phyloP scores from a whole-genome alignment of 1,284 basidiomycete species.

The Cryptococcus hybrid region DNA sequence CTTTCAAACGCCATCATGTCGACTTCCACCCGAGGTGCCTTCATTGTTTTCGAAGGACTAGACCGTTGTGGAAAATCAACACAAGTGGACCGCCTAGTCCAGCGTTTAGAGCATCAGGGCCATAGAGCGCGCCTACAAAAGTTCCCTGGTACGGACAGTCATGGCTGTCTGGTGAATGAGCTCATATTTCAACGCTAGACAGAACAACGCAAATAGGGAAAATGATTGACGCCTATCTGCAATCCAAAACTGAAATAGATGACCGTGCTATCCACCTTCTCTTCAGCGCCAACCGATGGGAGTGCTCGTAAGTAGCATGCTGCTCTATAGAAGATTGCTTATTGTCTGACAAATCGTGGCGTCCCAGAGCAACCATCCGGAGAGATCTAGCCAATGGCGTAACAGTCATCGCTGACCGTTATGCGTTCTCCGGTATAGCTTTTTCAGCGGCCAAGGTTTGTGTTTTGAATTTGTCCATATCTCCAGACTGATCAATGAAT shows the following conservation, averaged over 20 bases:
- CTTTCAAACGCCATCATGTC: background rate
- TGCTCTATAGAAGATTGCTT: background rate
- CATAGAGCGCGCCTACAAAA: slow-evolving; percentile 57
- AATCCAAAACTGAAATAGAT: slow-evolving; percentile 77
- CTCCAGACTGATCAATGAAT: slow-evolving; percentile 4
- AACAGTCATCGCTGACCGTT: slow-evolving; percentile 84
- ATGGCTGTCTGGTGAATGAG: background rate
- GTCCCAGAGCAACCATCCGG: slow-evolving; percentile 62
- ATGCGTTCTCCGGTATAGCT: slow-evolving; percentile 95
- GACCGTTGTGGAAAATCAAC: slow-evolving; percentile 91
- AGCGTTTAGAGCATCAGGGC: slow-evolving; percentile 51
- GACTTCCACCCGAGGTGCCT: slow-evolving; percentile 57
- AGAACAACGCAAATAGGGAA: slow-evolving; percentile 86
- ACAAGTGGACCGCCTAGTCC: slow-evolving; percentile 65
- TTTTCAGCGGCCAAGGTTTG: slow-evolving; percentile 75
- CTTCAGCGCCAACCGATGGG: slow-evolving; percentile 98
- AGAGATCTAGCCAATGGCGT: slow-evolving; percentile 64
- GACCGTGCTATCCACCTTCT: slow-evolving; percentile 90
- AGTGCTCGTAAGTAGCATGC: slow-evolving; percentile 67
- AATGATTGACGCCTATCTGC: slow-evolving; percentile 92
- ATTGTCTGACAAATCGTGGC: background rate
- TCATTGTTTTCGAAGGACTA: slow-evolving; percentile 92
- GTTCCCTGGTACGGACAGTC: slow-evolving; percentile 70
- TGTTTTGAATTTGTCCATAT: slow-evolving; percentile 19
- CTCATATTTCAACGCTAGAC: slow-evolving; percentile 56